Evolutionary conservation across 1,284 basidiomycete genomes (phyloP), one percentile per base, ranked within the genome.

Genomic region (Ceratorhiza oryzae-sativae): DNA sequence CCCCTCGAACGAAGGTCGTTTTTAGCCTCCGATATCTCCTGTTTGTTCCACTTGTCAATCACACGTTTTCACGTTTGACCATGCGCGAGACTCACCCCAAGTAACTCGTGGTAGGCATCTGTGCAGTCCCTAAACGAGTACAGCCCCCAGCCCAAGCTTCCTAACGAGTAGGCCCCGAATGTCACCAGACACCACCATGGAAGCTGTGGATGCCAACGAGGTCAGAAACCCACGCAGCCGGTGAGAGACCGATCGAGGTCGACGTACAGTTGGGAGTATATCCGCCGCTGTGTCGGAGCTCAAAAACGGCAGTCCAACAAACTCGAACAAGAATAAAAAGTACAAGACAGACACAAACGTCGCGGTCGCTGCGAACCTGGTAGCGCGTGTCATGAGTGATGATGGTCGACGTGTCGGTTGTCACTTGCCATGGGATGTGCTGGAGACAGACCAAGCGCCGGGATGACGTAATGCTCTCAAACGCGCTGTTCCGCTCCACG

Each of bases 181-280:
- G 88, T 81, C 1, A 92, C 89, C 25, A 92, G 83, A 23, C 91
- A 77, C 90, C 90, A 92, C 88, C 89, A 93, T 1, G 90, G 90
- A 55, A 92, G 79, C 90, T 91, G 74, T 18, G 1, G 23, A 10
- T n/a, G 20, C 30, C 23, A 55, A 60, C 30, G 49, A n/a, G 56
- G 58, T 63, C 27, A 65, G 48, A 45, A 8, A 65, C 34, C n/a
- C n/a, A n/a, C n/a, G n/a, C n/a, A n/a, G n/a, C n/a, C n/a, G n/a
- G 62, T 34, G 30, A 9, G 20, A 23, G 15, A 23, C 34, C 13
- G 5, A 51, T 41, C 41, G 61, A 23, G 41, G 42, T 27, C 10
- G n/a, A 80, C 82, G 75, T 73, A 90, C 88, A 71, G 90, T 85
- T 30, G 89, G 87, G n/a, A 91, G 76, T 30, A 92, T 80, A 72